These are phyloP conservation scores for Byssothecium circinans DNA, from an alignment of 2,329 filamentous ascomycete genomes.

Conservation along the genomic window DNA sequence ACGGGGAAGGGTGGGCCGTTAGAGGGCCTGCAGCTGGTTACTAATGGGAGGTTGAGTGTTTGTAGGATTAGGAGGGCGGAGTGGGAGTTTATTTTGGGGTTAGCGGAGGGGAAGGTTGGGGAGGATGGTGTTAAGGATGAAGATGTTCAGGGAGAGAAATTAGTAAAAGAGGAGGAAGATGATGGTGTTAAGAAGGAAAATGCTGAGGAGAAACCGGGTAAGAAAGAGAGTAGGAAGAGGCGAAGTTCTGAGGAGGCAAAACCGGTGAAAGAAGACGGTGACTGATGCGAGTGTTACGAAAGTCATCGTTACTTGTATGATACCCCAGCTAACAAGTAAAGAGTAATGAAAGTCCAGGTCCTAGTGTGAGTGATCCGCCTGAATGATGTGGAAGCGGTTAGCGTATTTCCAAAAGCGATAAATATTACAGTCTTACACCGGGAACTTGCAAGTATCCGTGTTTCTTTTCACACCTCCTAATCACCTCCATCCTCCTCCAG, in stretches of 20 bases:
- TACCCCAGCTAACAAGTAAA: too few relatives aligned
- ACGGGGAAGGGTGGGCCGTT: constrained; percentile 59
- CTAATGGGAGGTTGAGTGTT: constrained; percentile 80
- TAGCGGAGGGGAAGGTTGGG: constrained; percentile 44
- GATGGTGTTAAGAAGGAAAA: neutral
- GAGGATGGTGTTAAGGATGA: neutral
- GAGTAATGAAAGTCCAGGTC: too few relatives aligned
- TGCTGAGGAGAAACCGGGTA: neutral
- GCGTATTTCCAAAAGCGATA: neutral
- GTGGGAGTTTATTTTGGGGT: constrained; percentile 63
- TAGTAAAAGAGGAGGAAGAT: neutral
- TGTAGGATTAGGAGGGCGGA: constrained; percentile 65
- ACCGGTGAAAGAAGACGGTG: too few relatives aligned
- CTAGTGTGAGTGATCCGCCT: too few relatives aligned
- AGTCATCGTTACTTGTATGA: too few relatives aligned
- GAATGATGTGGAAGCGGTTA: too few relatives aligned
- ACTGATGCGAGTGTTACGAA: too few relatives aligned
- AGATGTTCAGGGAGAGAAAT: neutral
- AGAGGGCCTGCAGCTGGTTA: constrained; percentile 79
- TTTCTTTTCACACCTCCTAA: neutral
- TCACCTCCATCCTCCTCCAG: neutral
- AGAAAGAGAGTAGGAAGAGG: neutral
- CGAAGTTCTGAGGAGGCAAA: too few relatives aligned
- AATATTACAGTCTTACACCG: neutral
- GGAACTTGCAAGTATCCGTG: neutral